Evolutionary conservation across 2,329 filamentous ascomycete genomes (phyloP).

Genomic region (Fusarium sterilihyphosum): DNA sequence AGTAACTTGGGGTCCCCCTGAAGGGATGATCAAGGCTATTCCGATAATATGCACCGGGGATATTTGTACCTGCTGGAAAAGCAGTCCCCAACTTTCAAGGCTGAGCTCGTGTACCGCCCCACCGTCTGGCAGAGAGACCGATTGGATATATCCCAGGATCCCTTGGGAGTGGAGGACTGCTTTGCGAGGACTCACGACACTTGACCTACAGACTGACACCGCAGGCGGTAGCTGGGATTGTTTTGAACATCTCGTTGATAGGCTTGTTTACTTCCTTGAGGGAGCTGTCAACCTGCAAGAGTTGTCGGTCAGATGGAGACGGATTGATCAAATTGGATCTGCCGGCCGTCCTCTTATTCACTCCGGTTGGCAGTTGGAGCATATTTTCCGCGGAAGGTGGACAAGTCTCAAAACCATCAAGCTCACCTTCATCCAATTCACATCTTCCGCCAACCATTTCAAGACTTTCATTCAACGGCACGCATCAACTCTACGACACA

Average conservation of each 20-base stretch:
- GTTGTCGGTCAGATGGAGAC: slow-evolving; percentile 1
- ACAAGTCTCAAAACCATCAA: neutral
- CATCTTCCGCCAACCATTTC: neutral
- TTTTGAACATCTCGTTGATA: neutral
- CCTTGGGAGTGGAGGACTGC: neutral
- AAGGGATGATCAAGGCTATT: neutral
- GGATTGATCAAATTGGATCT: neutral
- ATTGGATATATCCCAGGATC: neutral
- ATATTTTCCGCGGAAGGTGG: neutral
- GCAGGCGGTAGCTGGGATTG: neutral
- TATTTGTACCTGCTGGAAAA: neutral
- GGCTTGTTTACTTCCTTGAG: neutral
- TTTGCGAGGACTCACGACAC: neutral
- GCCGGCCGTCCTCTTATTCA: neutral
- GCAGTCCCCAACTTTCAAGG: neutral
- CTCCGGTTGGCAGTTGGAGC: neutral
- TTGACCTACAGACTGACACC: neutral
- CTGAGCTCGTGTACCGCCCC: neutral
- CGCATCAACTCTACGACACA: slow-evolving; percentile 1
- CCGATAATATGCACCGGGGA: neutral
- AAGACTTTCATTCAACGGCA: neutral
- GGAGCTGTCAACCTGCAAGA: neutral
- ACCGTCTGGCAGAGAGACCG: neutral
- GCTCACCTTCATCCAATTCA: neutral
- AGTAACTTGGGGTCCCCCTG: neutral